A percentile compares a stretch with the other conserved stretches of the same genome.
Conservation (phyloP, 495 filamentous ascomycete species). For the Xylaria flabelliformis region DNA sequence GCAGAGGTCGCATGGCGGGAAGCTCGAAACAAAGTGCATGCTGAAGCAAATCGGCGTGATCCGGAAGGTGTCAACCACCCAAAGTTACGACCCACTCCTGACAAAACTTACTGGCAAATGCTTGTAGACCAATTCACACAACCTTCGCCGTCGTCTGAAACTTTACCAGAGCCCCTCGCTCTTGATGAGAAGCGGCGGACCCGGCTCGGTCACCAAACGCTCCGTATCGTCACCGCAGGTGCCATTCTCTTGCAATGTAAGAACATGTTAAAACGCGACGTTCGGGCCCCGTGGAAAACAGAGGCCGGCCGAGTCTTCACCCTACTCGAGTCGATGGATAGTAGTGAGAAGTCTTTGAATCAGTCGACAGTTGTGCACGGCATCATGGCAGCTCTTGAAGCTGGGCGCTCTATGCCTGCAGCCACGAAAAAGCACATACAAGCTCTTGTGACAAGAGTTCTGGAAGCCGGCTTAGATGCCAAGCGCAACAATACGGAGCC, state of each 20-base stretch:
- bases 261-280: constrained; percentile 92
- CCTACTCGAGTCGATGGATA: constrained; percentile 52
- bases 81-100: constrained; percentile 60
- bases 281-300: constrained; percentile 84
- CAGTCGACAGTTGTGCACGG: constrained; percentile 63
- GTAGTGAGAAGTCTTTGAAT: constrained; percentile 44
- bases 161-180: constrained; percentile 83
- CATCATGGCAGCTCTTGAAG: constrained; percentile 80
- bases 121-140: constrained; percentile 62
- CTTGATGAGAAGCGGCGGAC: constrained; percentile 77
- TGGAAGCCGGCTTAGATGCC: constrained; percentile 49
- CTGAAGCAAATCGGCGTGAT: constrained; percentile 75
- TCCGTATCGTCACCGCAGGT: constrained; percentile 76
- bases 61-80: constrained; percentile 68
- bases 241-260: constrained; percentile 91
- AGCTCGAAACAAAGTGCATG: constrained; percentile 69
- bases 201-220: constrained; percentile 68
- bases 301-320: constrained; percentile 79
- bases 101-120: constrained; percentile 84
- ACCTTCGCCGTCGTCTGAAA: constrained; percentile 54
- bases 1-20: constrained; percentile 76
- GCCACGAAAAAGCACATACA: constrained; percentile 65
- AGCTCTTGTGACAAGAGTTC: constrained; percentile 58
- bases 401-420: constrained; percentile 78
- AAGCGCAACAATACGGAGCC: constrained; percentile 54